Base-by-base conservation (phyloP, 805 yeast species). In the Lipomyces kockii region DNA sequence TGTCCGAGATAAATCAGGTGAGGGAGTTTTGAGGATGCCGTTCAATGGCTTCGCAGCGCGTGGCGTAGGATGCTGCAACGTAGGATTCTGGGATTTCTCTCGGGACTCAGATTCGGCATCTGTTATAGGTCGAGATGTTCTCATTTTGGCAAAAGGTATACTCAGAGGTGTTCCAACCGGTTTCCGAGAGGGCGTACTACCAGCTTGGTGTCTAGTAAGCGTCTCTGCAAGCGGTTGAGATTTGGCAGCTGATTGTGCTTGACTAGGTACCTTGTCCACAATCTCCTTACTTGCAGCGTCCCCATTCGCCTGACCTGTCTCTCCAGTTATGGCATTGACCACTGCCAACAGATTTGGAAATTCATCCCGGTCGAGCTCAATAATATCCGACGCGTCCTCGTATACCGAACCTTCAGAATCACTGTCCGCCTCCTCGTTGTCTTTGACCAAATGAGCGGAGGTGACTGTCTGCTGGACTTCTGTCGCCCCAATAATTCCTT, bases 191-290 rank as follows among this genome's bases (percentile, higher is more conserved):
- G 43, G 43, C 6, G 22, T n/a, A 43, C 49, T 22, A 51, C 43
- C 32, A 11, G 29, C 49, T 39, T 11, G 54, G 9, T 20, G 61
- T 34, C 22, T n/a, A 32, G 46, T 6, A n/a, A 2, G 97, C 92
- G 84, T 89, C 92, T 83, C 90, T 86, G 72, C 97, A 90, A 81
- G 91, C 97, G 68, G 90, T 17, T 14, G 39, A 11, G 5, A 37
- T 37, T 37, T 37, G 49, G n/a, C 22, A 17, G 49, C 49, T n/a
- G 20, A 5, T 43, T 5, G 49, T n/a, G 9, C 9, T n/a, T 7
- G 22, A 43, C 9, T 43, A 17, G 8, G 22, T n/a, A n/a, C 20
- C 88, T 78, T 88, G 87, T 71, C 92, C 97, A 81, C 97, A 43
- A 43, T 43, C 22, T 43, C 97, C 84, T 90, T 89, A 80, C 98